phyloP scores from a whole-genome alignment of 768 basidiomycete genomes.

The Ramaria sp. region DNA sequence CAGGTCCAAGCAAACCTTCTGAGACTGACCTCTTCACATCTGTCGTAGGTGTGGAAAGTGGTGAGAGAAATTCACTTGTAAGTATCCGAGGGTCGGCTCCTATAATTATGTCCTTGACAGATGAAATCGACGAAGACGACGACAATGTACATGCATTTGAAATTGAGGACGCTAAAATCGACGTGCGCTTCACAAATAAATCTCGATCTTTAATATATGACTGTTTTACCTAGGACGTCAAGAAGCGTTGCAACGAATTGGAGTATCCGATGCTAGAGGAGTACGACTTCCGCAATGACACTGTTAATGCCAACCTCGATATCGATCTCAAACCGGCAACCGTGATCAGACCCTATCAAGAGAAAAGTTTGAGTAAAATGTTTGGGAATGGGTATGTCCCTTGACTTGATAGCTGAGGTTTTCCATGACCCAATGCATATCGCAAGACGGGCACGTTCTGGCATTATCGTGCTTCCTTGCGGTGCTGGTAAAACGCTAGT shows the following conservation, averaged over 20 bases:
- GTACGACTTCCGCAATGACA: constrained; percentile 98
- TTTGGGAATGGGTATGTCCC: constrained; percentile 86
- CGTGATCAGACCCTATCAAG: constrained; percentile 95
- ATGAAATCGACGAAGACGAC: constrained; percentile 96
- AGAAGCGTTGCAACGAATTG: constrained; percentile 91
- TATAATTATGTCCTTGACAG: constrained; percentile 28
- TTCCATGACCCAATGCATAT: constrained; percentile 2
- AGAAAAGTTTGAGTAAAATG: constrained; percentile 98
- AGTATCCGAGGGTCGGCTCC: background rate
- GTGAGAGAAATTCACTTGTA: constrained; percentile 29
- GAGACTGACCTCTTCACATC: constrained; percentile 87
- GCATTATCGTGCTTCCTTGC: constrained; percentile 96
- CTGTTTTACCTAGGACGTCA: constrained; percentile 58
- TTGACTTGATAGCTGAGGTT: background rate
- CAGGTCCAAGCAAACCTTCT: constrained; percentile 23
- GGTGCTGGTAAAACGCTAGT: constrained; percentile 98
- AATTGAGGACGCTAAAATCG: constrained; percentile 88
- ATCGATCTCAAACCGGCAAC: constrained; percentile 98
- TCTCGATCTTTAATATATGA: background rate
- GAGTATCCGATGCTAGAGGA: constrained; percentile 98
- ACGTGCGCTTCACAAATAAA: constrained; percentile 36
- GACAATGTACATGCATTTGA: constrained; percentile 97
- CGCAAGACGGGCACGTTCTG: constrained; percentile 87
- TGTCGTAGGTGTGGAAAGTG: constrained; percentile 88
- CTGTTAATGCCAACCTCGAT: constrained; percentile 90